phyloP scores from a whole-genome alignment of 208 protist species.

The Acanthamoeba healyi region DNA sequence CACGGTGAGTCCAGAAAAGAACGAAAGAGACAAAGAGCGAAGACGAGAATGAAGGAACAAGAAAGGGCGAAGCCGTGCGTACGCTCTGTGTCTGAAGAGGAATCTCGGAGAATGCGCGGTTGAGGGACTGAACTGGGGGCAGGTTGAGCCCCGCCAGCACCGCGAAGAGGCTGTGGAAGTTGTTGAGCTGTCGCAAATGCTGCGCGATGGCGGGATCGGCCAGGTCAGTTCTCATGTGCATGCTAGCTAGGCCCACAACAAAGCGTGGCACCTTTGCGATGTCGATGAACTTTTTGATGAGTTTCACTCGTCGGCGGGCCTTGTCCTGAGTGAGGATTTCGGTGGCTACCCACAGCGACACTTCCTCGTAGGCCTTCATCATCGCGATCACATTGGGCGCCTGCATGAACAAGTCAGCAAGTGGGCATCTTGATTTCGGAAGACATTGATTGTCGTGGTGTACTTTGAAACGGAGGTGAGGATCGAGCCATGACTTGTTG shows the following conservation, averaged over 20 bases:
- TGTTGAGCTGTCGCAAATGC: slow-evolving; percentile 30
- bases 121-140: slow-evolving; percentile 19
- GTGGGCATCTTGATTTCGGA: not conserved
- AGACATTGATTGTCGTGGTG: not conserved
- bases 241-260: not conserved
- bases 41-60: not conserved
- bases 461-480: slow-evolving; percentile 75
- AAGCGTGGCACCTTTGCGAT: slow-evolving; percentile 80
- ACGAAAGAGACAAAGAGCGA: not conserved
- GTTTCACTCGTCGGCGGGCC: slow-evolving; percentile 72
- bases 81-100: slow-evolving; percentile 31
- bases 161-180: slow-evolving; percentile 44
- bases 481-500: slow-evolving; percentile 86
- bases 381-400: slow-evolving; percentile 84
- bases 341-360: slow-evolving; percentile 84
- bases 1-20: not conserved
- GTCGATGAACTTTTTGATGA: slow-evolving; percentile 85
- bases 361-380: slow-evolving; percentile 86
- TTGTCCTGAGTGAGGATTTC: slow-evolving; percentile 77
- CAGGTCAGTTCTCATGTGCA: not conserved
- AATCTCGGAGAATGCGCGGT: slow-evolving; percentile 12
- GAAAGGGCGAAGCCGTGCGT: not conserved
- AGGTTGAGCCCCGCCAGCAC: slow-evolving; percentile 39
- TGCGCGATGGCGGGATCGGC: too few species aligned
- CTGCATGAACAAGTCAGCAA: not conserved